These are phyloP conservation scores for Leishmania tropica DNA, from an alignment of 208 protist genomes.

Conservation along the genomic window DNA sequence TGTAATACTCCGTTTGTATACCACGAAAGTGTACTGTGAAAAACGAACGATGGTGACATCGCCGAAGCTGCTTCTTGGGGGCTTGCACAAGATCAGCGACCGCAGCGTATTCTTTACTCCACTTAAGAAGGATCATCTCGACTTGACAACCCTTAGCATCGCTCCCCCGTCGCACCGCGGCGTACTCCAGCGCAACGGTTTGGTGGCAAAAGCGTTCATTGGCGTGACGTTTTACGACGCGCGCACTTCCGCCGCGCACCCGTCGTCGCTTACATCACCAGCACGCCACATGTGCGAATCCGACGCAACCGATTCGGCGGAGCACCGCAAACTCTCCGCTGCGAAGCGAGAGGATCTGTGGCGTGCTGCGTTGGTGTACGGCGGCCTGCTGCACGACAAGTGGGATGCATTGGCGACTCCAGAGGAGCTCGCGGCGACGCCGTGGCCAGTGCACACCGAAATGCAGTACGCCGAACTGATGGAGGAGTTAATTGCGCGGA, in stretches of 20 bases:
- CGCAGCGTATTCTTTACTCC: slow-evolving; percentile 64
- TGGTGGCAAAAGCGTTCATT: slow-evolving; percentile 65
- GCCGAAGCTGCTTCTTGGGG: slow-evolving; percentile 21
- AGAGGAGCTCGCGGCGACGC: slow-evolving; percentile 1
- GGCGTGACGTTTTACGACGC: slow-evolving; percentile 15
- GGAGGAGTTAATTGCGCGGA: slow-evolving; percentile 21
- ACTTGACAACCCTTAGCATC: slow-evolving; percentile 61
- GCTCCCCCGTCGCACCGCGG: slow-evolving; percentile 60
- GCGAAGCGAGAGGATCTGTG: slow-evolving; percentile 43
- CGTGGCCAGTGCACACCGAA: slow-evolving; percentile 60
- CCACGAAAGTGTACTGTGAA: not conserved
- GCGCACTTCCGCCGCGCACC: not conserved
- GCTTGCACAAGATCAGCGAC: slow-evolving; percentile 45
- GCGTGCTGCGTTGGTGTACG: slow-evolving; percentile 30
- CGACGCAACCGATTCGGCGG: not conserved
- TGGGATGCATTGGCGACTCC: slow-evolving; percentile 12
- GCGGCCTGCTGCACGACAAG: slow-evolving; percentile 22
- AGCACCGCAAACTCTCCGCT: slow-evolving; percentile 13
- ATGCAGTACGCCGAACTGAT: slow-evolving; percentile 33
- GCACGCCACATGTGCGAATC: too few species aligned
- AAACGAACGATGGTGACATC: not conserved
- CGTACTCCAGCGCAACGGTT: slow-evolving; percentile 62
- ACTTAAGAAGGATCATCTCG: slow-evolving; percentile 32
- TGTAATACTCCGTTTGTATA: not conserved
- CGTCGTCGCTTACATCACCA: not conserved